Conservation (phyloP, 441 rosid species). For the Flueggea neowawraea region DNA sequence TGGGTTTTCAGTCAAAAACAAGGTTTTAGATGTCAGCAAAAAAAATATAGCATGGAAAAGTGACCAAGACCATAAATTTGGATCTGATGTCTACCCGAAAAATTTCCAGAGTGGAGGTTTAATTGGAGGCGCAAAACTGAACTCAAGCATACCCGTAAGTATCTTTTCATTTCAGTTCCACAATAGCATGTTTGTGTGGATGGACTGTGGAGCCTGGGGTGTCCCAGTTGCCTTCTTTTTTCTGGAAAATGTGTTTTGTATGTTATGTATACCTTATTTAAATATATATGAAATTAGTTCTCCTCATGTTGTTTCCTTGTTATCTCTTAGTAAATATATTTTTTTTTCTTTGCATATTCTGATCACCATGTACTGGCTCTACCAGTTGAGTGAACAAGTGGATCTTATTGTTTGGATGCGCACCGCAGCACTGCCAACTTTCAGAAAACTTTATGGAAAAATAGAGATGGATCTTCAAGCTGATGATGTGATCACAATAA, state of each 20-base stretch:
- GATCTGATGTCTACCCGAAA: conserved; percentile 64
- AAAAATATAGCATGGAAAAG: conserved; percentile 81
- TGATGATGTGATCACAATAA: conserved; percentile 16
- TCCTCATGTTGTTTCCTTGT: too few relatives aligned
- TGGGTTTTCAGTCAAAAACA: conserved; percentile 39
- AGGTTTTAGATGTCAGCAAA: conserved; percentile 52
- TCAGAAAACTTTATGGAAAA: conserved; percentile 34
- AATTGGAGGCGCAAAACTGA: conserved; percentile 60
- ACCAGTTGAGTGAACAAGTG: conserved; percentile 31
- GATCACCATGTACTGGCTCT: too few relatives aligned
- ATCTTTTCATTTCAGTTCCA: not conserved
- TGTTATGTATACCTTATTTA: too few relatives aligned
- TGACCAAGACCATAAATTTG: conserved; percentile 76
- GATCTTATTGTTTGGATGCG: conserved; percentile 29
- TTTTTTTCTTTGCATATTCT: too few relatives aligned
- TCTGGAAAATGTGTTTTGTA: too few relatives aligned
- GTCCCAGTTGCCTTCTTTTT: too few relatives aligned
- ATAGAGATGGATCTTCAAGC: conserved; percentile 25
- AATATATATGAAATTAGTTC: too few relatives aligned
- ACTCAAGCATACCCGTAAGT: conserved; percentile 55
- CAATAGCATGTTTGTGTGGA: too few relatives aligned
- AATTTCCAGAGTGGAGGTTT: conserved; percentile 61
- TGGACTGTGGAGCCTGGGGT: too few relatives aligned
- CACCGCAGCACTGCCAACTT: conserved; percentile 37
- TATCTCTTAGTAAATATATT: too few relatives aligned